Evolutionary conservation across 2,329 filamentous ascomycete genomes (phyloP), one percentile per base, ranked within the genome.

Genomic region (Calonectria crousiana): DNA sequence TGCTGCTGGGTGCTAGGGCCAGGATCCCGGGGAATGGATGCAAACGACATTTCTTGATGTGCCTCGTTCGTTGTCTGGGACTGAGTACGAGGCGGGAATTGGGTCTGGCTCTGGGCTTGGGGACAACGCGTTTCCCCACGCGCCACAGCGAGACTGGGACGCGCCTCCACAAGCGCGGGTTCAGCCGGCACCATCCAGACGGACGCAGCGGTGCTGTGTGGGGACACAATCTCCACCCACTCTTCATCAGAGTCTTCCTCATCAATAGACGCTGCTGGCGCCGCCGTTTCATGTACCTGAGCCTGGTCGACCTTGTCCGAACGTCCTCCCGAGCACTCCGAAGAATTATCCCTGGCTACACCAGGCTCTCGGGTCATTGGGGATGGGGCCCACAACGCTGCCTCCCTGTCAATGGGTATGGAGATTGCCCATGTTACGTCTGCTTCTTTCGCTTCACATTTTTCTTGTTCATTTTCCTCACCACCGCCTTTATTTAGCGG

Each of bases 161-260:
- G 52, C 52, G 74, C 67, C 51, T 76, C 72, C 30, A 65, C 51
- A 69, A 69, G 66, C 66, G 74, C 66, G 38, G 74, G 67, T 56
- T 79, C 74, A 11, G 74, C 76, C 56, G 79, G 79, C 62, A 78
- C 78, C 74, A 80, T 76, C 73, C 76, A 77, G 73, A 79, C 76
- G 68, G 79, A 74, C 36, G 69, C 44, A 16, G 67, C 52, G 4
- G 60, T 66, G 70, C 64, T 69, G 56, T 73, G 71, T 60, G 71
- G 75, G 23, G 64, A 66, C 26, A 70, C 67, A 28, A 73, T 44
- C 34, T 65, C 51, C 47, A 71, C 53, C 65, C 72, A 73, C 41
- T 73, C 60, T 30, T 74, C 60, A 53, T 74, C 71, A 64, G 74
- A 69, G 20, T 72, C 32, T 51, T 74, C 32, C 47, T 74, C 73